Conservation (phyloP, 768 basidiomycete genomes). For the Leccinellum albellum region DNA sequence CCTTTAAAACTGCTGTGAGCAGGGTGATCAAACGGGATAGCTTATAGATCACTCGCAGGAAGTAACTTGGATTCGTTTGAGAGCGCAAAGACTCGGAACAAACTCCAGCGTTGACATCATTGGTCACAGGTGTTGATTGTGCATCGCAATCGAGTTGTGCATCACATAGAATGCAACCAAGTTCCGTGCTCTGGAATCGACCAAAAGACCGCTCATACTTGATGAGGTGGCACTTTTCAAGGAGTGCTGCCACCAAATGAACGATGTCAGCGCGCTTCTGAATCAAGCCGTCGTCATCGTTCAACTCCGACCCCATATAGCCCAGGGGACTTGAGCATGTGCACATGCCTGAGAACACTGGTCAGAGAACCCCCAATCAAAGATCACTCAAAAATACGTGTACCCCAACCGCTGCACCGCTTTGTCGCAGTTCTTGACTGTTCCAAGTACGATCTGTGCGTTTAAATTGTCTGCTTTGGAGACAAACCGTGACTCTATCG, state of each 20-base stretch:
- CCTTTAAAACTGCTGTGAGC: constrained; percentile 30
- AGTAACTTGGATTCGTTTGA: constrained; percentile 94
- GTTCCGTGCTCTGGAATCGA: no score
- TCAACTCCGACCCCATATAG: constrained; percentile 85
- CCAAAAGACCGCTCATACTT: no score
- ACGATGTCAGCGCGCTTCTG: no score
- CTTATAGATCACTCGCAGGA: constrained; percentile 46
- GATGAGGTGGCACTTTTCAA: no score
- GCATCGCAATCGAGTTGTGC: no score
- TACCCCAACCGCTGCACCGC: constrained; percentile 97
- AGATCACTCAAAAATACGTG: constrained; percentile 72
- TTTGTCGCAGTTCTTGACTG: constrained; percentile 90
- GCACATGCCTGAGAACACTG: constrained; percentile 65
- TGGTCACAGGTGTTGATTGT: no score
- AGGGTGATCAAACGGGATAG: constrained; percentile 24
- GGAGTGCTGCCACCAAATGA: no score
- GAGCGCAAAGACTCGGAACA: constrained; percentile 89
- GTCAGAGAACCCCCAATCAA: constrained; percentile 5
- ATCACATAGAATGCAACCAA: no score
- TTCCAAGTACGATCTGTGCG: constrained; percentile 94
- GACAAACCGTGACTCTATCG: constrained; percentile 95
- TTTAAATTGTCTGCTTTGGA: constrained; percentile 90
- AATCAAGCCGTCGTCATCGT: constrained; percentile 75
- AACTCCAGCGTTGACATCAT: constrained; percentile 87
- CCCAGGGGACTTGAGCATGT: constrained; percentile 90